phyloP scores from a whole-genome alignment of 2,329 filamentous ascomycete species.

The Aureobasidium sp. region DNA sequence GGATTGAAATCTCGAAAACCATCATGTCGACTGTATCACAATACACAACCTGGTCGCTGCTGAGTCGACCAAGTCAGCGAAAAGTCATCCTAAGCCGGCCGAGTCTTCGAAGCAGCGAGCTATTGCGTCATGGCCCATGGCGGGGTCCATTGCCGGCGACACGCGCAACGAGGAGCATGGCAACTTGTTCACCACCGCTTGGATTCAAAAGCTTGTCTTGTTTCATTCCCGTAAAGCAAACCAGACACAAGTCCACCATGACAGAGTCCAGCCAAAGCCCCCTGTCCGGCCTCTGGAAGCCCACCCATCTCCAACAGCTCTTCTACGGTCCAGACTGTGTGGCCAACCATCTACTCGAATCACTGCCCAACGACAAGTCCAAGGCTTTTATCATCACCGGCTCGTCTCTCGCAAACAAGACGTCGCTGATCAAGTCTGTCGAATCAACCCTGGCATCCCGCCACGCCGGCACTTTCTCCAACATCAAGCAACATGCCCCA shows the following conservation, averaged over 20 bases:
- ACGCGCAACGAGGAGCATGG: not conserved
- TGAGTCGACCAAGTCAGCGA: not conserved
- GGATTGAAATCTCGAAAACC: not conserved
- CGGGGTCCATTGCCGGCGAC: not conserved
- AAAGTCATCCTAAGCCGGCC: too few relatives aligned
- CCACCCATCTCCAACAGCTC: conserved; percentile 43
- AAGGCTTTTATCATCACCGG: conserved; percentile 55
- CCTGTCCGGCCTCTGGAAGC: conserved; percentile 45
- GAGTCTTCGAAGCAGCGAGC: too few relatives aligned
- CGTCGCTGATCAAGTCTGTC: conserved; percentile 45
- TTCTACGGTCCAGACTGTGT: conserved; percentile 46
- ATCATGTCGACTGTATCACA: not conserved
- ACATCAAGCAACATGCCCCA: conserved; percentile 51
- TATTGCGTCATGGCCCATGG: conserved; percentile 6
- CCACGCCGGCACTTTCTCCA: conserved; percentile 49
- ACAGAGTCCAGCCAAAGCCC: conserved; percentile 39
- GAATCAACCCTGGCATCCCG: conserved; percentile 41
- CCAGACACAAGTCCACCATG: conserved; percentile 32
- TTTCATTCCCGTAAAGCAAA: conserved; percentile 4
- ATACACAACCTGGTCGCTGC: not conserved
- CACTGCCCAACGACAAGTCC: conserved; percentile 38
- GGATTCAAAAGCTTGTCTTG: not conserved
- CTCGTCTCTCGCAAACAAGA: conserved; percentile 48
- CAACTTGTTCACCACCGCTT: not conserved
- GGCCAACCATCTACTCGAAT: conserved; percentile 39